A percentile compares a stretch with the other conserved stretches of the same genome.
These are phyloP conservation scores for Scutellaria minor DNA, from an alignment of 257 asterid genomes.

Conservation along the genomic window DNA sequence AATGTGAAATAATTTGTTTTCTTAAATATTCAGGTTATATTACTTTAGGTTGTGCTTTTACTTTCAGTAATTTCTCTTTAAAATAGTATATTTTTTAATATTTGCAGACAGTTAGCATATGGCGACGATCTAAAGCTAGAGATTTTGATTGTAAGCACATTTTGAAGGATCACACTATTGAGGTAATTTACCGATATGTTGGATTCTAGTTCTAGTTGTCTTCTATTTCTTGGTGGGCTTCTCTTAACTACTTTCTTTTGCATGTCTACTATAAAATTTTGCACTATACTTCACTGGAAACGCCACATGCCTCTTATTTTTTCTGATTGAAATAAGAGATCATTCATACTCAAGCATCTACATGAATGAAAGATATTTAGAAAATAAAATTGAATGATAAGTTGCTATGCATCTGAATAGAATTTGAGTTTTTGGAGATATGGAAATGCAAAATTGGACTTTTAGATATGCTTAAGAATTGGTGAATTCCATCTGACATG, in stretches of 20 bases:
- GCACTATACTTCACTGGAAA: neutral
- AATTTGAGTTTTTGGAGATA: too few species aligned
- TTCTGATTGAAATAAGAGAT: constrained; percentile 12
- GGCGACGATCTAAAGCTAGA: constrained; percentile 68
- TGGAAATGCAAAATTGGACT: too few species aligned
- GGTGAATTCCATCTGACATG: too few species aligned
- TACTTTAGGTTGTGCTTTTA: too few species aligned
- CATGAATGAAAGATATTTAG: neutral
- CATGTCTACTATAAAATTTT: neutral
- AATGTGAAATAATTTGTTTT: too few species aligned
- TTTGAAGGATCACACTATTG: constrained; percentile 91
- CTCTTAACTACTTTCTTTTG: neutral
- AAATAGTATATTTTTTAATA: too few species aligned
- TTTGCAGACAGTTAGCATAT: too few species aligned
- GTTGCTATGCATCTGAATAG: too few species aligned
- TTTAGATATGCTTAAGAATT: too few species aligned
- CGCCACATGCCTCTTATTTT: constrained; percentile 1
- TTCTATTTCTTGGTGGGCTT: constrained; percentile 1
- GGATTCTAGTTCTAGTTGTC: neutral
- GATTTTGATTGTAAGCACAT: constrained; percentile 67
- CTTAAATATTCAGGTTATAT: too few species aligned
- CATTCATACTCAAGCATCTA: neutral
- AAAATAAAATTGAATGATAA: too few species aligned
- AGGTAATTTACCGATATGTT: constrained; percentile 53
- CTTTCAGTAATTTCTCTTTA: too few species aligned